Evolutionary conservation across 1,284 basidiomycete genomes (phyloP), one percentile per base, ranked within the genome.

Genomic region (Tylopilus microsporus): DNA sequence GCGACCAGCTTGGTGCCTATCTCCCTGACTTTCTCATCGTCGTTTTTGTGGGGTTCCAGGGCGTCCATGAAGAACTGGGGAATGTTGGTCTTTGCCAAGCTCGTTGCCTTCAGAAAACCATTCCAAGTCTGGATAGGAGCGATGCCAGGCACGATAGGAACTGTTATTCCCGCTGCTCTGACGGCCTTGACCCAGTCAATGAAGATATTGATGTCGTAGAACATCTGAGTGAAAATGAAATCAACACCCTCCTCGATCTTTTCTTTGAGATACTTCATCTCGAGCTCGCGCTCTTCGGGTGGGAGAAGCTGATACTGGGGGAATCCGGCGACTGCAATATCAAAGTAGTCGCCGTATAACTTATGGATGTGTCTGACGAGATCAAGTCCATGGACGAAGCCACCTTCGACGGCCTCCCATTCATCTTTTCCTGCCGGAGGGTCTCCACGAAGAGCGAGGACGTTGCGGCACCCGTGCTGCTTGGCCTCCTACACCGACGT

Each of bases 121-220:
- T 95, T 94, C 89, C 94, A 98, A 42, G 93, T 98, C 75, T 99
- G 96, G 63, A 99, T 95, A 7, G 96, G 96, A 76, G 94, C 95
- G 68, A 99, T 91, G 45, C 93, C 93, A 25, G 97, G 97, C 8
- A 99, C 87, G 70, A 99, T 94, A 18, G 97, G 96, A 30, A 96
- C 82, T 1, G 86, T 92, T 74, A 99, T 97, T 10, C 96, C 93
- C 9, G 87, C 89, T 12, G 79, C 87, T 58, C 93, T 83, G 37
- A 94, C 86, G 46, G 85, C 81, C 65, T 85, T 87, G 60, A 94
- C 91, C 93, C 93, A 96, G 43, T 79, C 76, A 63, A 91, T 83
- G 74, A 95, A 96, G 63, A 92, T 70, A 53, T 94, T 84, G 56
- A 88, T 85, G 69, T 96, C 93, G 76, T 94, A 96, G 77, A 96